phyloP scores from a whole-genome alignment of 148 eudicot genomes.

The Camellia sinensis region DNA sequence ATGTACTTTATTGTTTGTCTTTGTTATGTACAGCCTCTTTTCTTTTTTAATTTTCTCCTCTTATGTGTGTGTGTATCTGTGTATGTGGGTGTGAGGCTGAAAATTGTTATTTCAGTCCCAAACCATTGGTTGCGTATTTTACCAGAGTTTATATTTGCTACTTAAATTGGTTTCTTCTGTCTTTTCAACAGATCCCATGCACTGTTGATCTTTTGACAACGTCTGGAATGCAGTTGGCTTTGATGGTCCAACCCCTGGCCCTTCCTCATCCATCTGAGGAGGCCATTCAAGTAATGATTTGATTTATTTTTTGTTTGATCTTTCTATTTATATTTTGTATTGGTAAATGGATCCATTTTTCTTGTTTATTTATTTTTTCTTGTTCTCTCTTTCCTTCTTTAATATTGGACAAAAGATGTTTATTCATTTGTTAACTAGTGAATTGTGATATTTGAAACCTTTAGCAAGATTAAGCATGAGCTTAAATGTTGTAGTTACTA shows the following conservation, averaged over 20 bases:
- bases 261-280: constrained; percentile 97
- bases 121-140: background rate
- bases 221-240: constrained; percentile 94
- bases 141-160: constrained; percentile 3
- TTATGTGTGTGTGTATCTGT: no score
- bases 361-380: background rate
- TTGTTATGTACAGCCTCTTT: background rate
- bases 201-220: constrained; percentile 82
- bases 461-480: background rate
- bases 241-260: constrained; percentile 93
- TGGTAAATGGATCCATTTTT: constrained; percentile 1
- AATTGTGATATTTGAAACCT: background rate
- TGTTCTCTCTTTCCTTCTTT: background rate
- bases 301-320: constrained; percentile 5
- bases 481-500: background rate
- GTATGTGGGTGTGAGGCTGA: background rate
- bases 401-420: background rate
- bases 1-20: background rate
- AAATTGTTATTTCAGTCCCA: background rate
- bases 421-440: background rate
- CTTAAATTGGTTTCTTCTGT: constrained; percentile 12
- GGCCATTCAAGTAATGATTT: constrained; percentile 64
- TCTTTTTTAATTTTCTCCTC: constrained; percentile 4
- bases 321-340: background rate
- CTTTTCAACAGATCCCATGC: constrained; percentile 66